A percentile compares a stretch with the other conserved stretches of the same genome.
phyloP scores from a whole-genome alignment of 2,329 filamentous ascomycete species.

The Fusarium lateritium region DNA sequence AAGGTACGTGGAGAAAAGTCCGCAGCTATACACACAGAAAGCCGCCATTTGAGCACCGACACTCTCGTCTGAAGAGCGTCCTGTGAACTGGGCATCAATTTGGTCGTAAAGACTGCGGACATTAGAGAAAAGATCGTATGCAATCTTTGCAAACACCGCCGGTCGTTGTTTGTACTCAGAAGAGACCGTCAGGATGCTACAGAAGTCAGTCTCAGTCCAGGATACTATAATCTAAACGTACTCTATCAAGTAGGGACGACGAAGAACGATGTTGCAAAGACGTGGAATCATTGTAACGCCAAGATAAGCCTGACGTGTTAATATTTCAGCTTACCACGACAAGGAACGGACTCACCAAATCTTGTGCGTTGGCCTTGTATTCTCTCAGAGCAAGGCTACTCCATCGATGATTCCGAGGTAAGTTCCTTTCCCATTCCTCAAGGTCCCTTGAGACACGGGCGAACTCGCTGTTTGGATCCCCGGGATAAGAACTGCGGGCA shows the following conservation, averaged over 20 bases:
- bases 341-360: constrained; percentile 58
- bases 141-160: constrained; percentile 61
- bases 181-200: constrained; percentile 61
- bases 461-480: constrained; percentile 65
- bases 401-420: constrained; percentile 66
- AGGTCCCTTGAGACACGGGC: constrained; percentile 60
- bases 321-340: not conserved
- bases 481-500: constrained; percentile 60
- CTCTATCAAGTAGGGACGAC: constrained; percentile 68
- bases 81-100: constrained; percentile 65
- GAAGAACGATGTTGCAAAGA: constrained; percentile 70
- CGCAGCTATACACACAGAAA: constrained; percentile 70
- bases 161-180: constrained; percentile 56
- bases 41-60: constrained; percentile 69
- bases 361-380: constrained; percentile 64
- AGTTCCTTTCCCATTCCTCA: constrained; percentile 62
- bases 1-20: constrained; percentile 66
- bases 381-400: constrained; percentile 58
- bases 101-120: constrained; percentile 65
- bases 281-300: constrained; percentile 69
- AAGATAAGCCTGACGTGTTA: constrained; percentile 64
- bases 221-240: constrained; percentile 48
- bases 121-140: constrained; percentile 64
- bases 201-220: constrained; percentile 7
- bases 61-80: constrained; percentile 62